Evolutionary conservation across 257 asterid genomes (phyloP), one percentile per base, ranked within the genome.

Genomic region (Nicotiana otophora): DNA sequence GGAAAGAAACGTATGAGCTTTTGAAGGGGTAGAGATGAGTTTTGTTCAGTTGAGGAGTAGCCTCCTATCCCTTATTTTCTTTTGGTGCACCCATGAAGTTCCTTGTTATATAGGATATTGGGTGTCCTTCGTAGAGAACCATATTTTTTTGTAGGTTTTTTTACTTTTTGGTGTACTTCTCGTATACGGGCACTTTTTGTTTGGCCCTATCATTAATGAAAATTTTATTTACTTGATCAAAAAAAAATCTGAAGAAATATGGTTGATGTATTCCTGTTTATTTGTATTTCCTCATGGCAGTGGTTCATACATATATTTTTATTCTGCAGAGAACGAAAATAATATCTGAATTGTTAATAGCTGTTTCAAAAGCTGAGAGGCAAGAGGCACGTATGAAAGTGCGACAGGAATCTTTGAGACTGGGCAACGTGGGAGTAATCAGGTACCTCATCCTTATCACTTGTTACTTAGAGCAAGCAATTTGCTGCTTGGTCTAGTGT

Each of bases 381-480:
- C 98, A 91, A 84, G 99, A 96, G 87, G 97, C 99, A 70, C 91
- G 99, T 89, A 90, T 88, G 95, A 96, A 90, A 89, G 93, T 94
- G 83, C 96, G 97, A 61, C 98, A 96, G 78, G 99, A 94, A 86
- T 94, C 98, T 68, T 81, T 93, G 89, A 94, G 98, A 89, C 94
- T 94, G 77, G 99, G 99, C 86, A 94, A 93, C 86, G 92, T 96
- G 72, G 98, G 98, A 81, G 98, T 96, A 69, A 86, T 93, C 89
- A 93, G 99, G 99, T 96, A 86, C 79, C 84, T 63, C 69, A 34
- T 12, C 60, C 46, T 14, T 48, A 23, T 48, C 15, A 46, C 61
- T 0, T 68, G 54, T 67, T 67, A 34, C 8, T 34, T 67, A 33
- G n/a, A 31, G 51, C 1, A 20, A 67, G 53, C 16, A 33, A 2